Evolutionary conservation across 768 basidiomycete species (phyloP).

Genomic region (Leccinum aurantiacum): DNA sequence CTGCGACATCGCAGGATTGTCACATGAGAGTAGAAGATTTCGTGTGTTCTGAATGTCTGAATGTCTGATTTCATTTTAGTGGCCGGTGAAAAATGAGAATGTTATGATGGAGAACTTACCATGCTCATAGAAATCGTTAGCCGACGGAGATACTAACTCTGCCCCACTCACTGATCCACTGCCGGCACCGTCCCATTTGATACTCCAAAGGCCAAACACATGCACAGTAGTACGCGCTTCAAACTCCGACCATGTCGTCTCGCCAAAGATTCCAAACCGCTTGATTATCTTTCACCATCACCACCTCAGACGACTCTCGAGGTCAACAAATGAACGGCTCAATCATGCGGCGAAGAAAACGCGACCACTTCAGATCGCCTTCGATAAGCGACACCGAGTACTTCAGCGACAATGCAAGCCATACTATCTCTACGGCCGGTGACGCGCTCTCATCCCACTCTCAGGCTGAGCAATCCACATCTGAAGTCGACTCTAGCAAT

Average conservation of each 20-base stretch:
- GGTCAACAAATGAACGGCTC: slow-evolving; percentile 14
- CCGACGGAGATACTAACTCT: not conserved
- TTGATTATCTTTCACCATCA: slow-evolving; percentile 8
- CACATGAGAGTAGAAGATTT: not conserved
- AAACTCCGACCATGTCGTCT: slow-evolving; percentile 23
- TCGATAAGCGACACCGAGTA: slow-evolving; percentile 26
- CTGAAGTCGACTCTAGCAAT: slow-evolving; percentile 19
- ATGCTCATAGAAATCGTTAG: not conserved
- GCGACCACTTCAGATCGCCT: slow-evolving; percentile 4
- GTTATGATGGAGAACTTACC: not conserved
- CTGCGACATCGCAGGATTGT: too few species aligned
- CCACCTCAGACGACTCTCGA: not conserved
- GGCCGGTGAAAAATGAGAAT: not conserved
- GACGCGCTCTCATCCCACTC: slow-evolving; percentile 16
- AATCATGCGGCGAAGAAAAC: slow-evolving; percentile 21
- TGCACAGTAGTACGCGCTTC: slow-evolving; percentile 12
- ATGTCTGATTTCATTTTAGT: not conserved
- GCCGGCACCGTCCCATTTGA: too few species aligned
- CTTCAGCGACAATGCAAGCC: slow-evolving; percentile 16
- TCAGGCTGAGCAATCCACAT: slow-evolving; percentile 12
- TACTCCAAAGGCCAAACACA: slow-evolving; percentile 15
- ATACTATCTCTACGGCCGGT: not conserved
- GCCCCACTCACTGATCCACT: too few species aligned
- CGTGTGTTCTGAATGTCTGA: not conserved
- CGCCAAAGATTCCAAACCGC: not conserved